Evolutionary conservation across 2,329 filamentous ascomycete genomes (phyloP).

Genomic region (Trichoderma sp.): DNA sequence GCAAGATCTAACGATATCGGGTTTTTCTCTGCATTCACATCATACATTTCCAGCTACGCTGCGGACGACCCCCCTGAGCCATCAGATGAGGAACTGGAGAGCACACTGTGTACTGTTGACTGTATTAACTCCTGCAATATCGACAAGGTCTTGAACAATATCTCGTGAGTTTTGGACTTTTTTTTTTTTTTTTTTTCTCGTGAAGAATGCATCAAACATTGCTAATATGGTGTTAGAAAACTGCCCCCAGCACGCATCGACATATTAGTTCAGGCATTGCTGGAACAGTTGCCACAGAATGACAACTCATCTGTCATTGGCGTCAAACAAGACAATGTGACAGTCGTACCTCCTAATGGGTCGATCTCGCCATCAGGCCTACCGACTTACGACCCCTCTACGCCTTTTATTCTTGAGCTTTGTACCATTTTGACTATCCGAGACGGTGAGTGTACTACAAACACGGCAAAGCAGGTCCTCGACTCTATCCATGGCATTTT

Average conservation of each 20-base stretch:
- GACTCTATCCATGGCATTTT: conserved; percentile 78
- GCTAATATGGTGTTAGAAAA: conserved; percentile 30
- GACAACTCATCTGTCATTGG: conserved; percentile 73
- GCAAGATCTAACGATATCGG: conserved; percentile 75
- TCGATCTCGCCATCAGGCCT: conserved; percentile 32
- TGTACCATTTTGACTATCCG: conserved; percentile 77
- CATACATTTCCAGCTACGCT: conserved; percentile 97
- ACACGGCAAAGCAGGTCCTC: conserved; percentile 74
- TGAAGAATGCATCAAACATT: background rate
- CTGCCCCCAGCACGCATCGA: conserved; percentile 35
- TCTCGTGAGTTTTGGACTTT: conserved; percentile 56
- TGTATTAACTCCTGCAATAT: conserved; percentile 89
- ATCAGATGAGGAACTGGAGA: conserved; percentile 94
- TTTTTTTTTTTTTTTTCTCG: background rate
- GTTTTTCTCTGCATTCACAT: conserved; percentile 90
- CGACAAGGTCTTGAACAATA: conserved; percentile 75
- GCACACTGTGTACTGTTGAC: conserved; percentile 89
- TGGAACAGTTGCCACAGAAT: conserved; percentile 85
- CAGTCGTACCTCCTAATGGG: conserved; percentile 58
- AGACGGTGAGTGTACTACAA: conserved; percentile 67
- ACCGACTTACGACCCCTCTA: conserved; percentile 75
- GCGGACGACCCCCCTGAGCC: conserved; percentile 97
- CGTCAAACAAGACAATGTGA: conserved; percentile 80
- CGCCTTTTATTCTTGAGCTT: conserved; percentile 89
- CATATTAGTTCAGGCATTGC: conserved; percentile 61